Evolutionary conservation across 208 protist genomes (phyloP).

Genomic region (Acanthamoeba healyi): DNA sequence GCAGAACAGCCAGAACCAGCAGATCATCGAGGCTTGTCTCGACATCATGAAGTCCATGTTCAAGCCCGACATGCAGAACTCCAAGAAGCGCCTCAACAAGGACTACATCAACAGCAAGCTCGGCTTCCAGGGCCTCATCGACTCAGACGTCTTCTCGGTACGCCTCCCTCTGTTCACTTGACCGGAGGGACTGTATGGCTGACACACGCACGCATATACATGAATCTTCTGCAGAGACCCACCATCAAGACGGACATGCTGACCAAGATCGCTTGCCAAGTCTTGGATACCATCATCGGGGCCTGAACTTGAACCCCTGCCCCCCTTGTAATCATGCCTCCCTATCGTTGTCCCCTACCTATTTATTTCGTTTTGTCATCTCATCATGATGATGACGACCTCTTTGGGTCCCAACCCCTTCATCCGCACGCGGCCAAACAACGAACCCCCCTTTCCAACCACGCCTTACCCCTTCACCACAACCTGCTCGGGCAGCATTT

Average conservation of each 20-base stretch:
- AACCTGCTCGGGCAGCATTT: too few relatives aligned
- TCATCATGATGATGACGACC: too few relatives aligned
- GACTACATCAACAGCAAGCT: constrained; percentile 38
- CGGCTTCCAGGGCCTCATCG: constrained; percentile 47
- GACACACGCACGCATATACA: not conserved
- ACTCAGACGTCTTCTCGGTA: constrained; percentile 60
- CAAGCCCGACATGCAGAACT: constrained; percentile 2
- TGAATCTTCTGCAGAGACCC: not conserved
- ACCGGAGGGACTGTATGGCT: too few relatives aligned
- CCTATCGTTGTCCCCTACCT: too few relatives aligned
- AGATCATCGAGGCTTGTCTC: constrained; percentile 63
- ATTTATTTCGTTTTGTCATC: too few relatives aligned
- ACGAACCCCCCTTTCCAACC: too few relatives aligned
- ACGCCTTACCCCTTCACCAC: too few relatives aligned
- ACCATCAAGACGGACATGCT: constrained; percentile 6
- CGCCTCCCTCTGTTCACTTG: not conserved
- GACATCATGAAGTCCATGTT: constrained; percentile 71
- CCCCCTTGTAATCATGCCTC: too few relatives aligned
- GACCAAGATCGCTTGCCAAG: constrained; percentile 45
- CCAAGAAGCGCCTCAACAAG: constrained; percentile 62
- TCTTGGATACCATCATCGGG: constrained; percentile 39
- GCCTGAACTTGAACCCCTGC: not conserved
- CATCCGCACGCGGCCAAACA: too few relatives aligned
- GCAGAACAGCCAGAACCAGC: constrained; percentile 74
- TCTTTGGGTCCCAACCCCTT: too few relatives aligned